A percentile compares a stretch with the other conserved stretches of the same genome.
Conservation (phyloP, 2,329 filamentous ascomycete genomes). For the Didymella segeticola region DNA sequence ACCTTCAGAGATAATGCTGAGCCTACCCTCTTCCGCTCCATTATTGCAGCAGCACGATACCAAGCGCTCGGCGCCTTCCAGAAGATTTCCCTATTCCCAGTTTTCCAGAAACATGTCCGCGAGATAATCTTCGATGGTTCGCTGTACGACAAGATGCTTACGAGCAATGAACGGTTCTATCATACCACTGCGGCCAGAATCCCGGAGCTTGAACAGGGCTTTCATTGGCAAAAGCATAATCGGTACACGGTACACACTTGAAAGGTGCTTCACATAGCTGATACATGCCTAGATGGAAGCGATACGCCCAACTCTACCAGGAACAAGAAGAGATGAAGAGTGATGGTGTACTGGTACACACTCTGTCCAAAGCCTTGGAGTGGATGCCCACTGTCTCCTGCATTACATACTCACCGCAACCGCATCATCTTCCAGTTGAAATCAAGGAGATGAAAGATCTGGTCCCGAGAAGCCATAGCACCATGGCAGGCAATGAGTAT, state of each 20-base stretch:
- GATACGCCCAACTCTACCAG: constrained; percentile 31
- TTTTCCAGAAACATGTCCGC: constrained; percentile 36
- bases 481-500: neutral
- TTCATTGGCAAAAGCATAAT: constrained; percentile 21
- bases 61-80: constrained; percentile 38
- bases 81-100: constrained; percentile 31
- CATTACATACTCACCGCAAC: constrained; percentile 36
- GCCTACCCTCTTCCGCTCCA: constrained; percentile 31
- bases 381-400: constrained; percentile 34
- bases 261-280: neutral
- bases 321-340: constrained; percentile 39
- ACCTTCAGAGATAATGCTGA: constrained; percentile 33
- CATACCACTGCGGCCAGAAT: constrained; percentile 2
- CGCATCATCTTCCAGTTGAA: constrained; percentile 31
- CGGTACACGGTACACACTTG: constrained; percentile 8
- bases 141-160: constrained; percentile 25
- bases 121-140: constrained; percentile 44
- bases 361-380: constrained; percentile 30
- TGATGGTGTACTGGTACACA: constrained; percentile 32
- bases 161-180: constrained; percentile 20
- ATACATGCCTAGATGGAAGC: constrained; percentile 26
- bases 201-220: constrained; percentile 11
- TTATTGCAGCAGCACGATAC: constrained; percentile 38
- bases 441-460: constrained; percentile 27
- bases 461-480: constrained; percentile 21